Evolutionary conservation across 2,329 filamentous ascomycete genomes (phyloP).

Genomic region (Fusarium udum): DNA sequence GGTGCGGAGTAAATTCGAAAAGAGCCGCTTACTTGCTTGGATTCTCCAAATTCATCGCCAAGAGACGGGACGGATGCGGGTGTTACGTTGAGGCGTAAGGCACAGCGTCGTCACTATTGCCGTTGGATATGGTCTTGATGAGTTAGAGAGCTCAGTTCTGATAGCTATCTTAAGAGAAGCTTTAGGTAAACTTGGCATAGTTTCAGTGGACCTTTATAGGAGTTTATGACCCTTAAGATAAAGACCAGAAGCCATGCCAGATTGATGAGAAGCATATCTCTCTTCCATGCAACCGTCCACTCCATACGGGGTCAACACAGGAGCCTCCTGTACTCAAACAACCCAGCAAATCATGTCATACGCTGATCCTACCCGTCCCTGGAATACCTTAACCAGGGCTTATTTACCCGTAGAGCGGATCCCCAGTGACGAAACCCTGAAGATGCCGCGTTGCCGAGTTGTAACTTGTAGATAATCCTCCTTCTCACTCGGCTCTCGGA

Average conservation of each 20-base stretch:
- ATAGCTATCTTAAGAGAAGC: accelerated
- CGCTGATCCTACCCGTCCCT: constrained; percentile 7
- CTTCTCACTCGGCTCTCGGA: constrained; percentile 22
- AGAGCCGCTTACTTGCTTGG: neutral
- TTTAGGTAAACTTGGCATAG: accelerated
- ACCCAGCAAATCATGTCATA: constrained; percentile 1
- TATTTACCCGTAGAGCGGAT: constrained; percentile 5
- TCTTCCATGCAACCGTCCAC: neutral
- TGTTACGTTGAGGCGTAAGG: neutral
- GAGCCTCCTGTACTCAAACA: neutral
- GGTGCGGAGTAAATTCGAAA: constrained; percentile 8
- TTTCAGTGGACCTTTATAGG: accelerated
- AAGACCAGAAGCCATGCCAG: neutral
- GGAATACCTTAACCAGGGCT: neutral
- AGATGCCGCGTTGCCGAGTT: constrained; percentile 21
- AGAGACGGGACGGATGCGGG: constrained; percentile 5
- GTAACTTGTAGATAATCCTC: constrained; percentile 2
- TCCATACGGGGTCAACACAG: neutral
- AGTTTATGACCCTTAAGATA: neutral
- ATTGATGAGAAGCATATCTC: neutral
- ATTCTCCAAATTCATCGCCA: constrained; percentile 15
- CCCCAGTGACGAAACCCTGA: constrained; percentile 12
- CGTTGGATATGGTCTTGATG: no score
- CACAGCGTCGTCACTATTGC: neutral
- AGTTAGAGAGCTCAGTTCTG: accelerated